Conservation (phyloP, 1,284 basidiomycete genomes). For the Papiliotrema laurentii region DNA sequence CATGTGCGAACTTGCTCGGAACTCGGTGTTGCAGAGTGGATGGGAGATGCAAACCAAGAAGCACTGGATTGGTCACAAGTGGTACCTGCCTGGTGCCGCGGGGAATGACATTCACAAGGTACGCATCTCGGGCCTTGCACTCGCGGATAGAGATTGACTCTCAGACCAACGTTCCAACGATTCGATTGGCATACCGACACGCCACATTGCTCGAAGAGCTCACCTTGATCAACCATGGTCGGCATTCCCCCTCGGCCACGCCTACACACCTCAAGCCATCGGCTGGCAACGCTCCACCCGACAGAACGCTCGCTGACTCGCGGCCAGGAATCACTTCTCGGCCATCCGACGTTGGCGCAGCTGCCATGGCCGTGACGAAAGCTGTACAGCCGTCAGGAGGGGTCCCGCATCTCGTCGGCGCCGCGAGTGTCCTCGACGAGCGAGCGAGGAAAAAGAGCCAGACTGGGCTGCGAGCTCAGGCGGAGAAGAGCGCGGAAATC, state of each 20-base stretch:
- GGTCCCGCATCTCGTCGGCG: conserved; percentile 7
- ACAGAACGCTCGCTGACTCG: background rate
- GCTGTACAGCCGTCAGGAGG: background rate
- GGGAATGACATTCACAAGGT: conserved; percentile 93
- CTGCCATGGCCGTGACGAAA: conserved; percentile 29
- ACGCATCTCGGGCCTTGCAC: background rate
- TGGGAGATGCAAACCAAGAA: conserved; percentile 99
- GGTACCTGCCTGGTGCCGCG: conserved; percentile 80
- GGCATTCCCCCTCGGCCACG: conserved; percentile 20
- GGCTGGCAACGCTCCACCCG: conserved; percentile 4
- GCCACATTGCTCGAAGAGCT: conserved; percentile 84
- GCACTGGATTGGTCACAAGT: conserved; percentile 88
- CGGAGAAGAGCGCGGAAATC: conserved; percentile 10
- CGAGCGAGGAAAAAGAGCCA: conserved; percentile 27
- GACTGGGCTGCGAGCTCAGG: conserved; percentile 6
- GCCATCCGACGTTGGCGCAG: conserved; percentile 28
- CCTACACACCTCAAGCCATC: conserved; percentile 31
- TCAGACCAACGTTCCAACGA: conserved; percentile 93
- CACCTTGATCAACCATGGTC: conserved; percentile 20
- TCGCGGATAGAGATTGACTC: background rate
- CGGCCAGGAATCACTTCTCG: conserved; percentile 19
- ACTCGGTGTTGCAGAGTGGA: conserved; percentile 92
- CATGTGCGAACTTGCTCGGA: conserved; percentile 84
- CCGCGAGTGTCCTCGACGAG: conserved; percentile 27
- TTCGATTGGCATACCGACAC: conserved; percentile 81